These are phyloP conservation scores for Psilocybe cyanescens DNA, from an alignment of 768 basidiomycete genomes.

Conservation along the genomic window DNA sequence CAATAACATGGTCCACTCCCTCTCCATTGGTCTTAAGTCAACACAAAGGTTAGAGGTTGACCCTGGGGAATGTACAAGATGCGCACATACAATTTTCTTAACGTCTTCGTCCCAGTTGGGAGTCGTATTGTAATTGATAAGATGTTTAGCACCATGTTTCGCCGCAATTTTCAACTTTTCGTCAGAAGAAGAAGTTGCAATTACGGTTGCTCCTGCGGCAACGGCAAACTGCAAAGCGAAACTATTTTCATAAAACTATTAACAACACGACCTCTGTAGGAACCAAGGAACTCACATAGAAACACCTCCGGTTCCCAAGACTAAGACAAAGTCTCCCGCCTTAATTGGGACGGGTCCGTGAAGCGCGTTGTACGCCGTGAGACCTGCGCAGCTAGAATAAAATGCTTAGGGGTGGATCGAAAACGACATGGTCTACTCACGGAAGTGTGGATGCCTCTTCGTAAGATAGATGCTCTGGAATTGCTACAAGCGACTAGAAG, in stretches of 20 bases:
- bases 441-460: slow-evolving; percentile 70
- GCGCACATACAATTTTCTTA: slow-evolving; percentile 39
- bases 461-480: slow-evolving; percentile 62
- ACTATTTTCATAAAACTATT: slow-evolving; percentile 25
- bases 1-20: slow-evolving; percentile 44
- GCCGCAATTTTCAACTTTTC: slow-evolving; percentile 58
- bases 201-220: slow-evolving; percentile 64
- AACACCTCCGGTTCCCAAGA: slow-evolving; percentile 64
- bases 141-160: slow-evolving; percentile 54
- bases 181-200: slow-evolving; percentile 70
- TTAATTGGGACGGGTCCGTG: slow-evolving; percentile 52
- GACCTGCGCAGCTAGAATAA: slow-evolving; percentile 50
- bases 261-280: neutral
- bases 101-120: slow-evolving; percentile 64
- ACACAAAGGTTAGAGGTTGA: neutral
- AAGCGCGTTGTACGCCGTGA: slow-evolving; percentile 69
- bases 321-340: slow-evolving; percentile 62
- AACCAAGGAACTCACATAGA: slow-evolving; percentile 42
- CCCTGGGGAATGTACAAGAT: neutral
- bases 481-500: slow-evolving; percentile 48
- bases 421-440: slow-evolving; percentile 29
- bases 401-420: neutral
- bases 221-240: slow-evolving; percentile 66
- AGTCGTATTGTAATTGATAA: slow-evolving; percentile 65
- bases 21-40: slow-evolving; percentile 36